Percentiles rank a stretch among this genome's conserved stretches.
Conservation (phyloP, 169 alveolate genomes). For the Cryptosporidium sp. region DNA sequence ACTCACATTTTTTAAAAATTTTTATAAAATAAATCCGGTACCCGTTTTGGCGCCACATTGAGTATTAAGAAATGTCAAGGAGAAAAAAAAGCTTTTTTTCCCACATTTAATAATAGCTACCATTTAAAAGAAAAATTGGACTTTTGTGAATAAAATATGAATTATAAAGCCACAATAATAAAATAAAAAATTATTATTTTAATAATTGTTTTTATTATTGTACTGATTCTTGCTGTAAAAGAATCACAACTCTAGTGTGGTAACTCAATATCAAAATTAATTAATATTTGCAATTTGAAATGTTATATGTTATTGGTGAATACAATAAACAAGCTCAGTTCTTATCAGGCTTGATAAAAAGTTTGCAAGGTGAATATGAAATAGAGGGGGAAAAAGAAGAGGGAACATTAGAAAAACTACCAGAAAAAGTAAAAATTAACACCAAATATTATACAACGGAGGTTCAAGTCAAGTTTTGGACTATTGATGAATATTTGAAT, state of each 20-base stretch:
- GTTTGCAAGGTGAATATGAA: not conserved
- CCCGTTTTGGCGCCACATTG: not conserved
- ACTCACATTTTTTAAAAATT: not conserved
- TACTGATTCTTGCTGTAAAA: too few relatives aligned
- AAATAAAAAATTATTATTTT: too few relatives aligned
- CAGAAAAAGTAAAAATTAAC: not conserved
- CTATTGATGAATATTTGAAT: not conserved
- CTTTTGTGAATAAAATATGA: too few relatives aligned
- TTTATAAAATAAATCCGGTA: too few relatives aligned
- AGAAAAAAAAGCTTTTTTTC: too few relatives aligned
- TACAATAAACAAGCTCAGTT: not conserved
- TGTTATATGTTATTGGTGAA: slow-evolving; percentile 45
- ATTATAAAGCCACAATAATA: too few relatives aligned
- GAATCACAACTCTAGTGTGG: too few relatives aligned
- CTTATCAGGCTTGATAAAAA: not conserved
- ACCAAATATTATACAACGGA: not conserved
- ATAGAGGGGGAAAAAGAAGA: not conserved
- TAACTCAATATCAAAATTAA: too few relatives aligned
- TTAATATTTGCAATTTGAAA: not conserved
- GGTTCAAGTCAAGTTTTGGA: not conserved
- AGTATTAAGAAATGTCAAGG: too few relatives aligned
- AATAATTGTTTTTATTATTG: too few relatives aligned
- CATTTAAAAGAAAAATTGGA: too few relatives aligned
- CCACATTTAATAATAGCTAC: too few relatives aligned
- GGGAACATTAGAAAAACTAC: not conserved